Percentiles rank a stretch among this genome's conserved stretches.
Evolutionary conservation across 768 basidiomycete species (phyloP).

Genomic region (Tricholoma saponaceum): DNA sequence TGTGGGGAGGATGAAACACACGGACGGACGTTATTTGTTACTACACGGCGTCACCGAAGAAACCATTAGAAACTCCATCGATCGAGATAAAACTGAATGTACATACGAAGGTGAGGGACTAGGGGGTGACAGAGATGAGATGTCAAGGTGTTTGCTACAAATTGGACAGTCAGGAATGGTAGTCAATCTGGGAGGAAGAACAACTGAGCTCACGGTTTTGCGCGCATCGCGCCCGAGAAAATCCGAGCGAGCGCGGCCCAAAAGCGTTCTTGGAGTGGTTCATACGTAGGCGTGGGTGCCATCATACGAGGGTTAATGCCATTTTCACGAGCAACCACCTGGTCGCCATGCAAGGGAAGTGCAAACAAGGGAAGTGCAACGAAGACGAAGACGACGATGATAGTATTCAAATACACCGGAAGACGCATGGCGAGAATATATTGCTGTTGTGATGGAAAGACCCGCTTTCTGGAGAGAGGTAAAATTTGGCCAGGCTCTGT

Average conservation of each 20-base stretch:
- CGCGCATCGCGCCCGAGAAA: neutral
- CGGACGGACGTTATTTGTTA: no score
- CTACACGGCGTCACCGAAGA: no score
- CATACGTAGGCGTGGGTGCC: neutral
- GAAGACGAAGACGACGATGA: neutral
- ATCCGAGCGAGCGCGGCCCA: no score
- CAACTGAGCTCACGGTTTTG: neutral
- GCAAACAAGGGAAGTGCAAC: neutral
- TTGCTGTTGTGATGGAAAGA: neutral
- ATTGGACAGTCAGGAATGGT: neutral
- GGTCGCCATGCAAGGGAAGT: neutral
- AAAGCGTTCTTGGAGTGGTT: neutral
- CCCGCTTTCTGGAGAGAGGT: neutral
- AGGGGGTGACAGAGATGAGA: no score
- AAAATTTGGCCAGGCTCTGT: conserved; percentile 18
- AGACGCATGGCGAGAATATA: neutral
- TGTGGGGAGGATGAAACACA: no score
- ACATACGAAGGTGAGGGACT: no score
- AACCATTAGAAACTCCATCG: no score
- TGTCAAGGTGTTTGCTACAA: neutral
- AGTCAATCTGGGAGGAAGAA: neutral
- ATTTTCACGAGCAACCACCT: neutral
- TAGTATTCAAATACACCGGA: no score
- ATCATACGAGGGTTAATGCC: neutral
- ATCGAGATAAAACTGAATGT: no score